Evolutionary conservation across 192 early-diverging fungal genomes (phyloP).

Genomic region (Geranomyces variabilis): DNA sequence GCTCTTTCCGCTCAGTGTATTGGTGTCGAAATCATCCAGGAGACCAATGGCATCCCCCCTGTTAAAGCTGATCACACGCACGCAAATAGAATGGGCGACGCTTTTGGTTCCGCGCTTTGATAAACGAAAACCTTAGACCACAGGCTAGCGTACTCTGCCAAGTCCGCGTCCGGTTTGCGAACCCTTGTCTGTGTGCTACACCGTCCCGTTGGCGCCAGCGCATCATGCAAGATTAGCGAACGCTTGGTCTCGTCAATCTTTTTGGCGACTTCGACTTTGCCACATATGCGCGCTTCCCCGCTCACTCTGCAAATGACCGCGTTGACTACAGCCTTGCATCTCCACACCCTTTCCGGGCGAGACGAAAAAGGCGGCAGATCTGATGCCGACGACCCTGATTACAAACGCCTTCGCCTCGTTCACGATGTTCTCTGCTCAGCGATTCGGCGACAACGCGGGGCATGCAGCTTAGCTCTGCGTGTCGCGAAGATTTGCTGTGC

Average conservation of each 20-base stretch:
- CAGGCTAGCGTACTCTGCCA: neutral
- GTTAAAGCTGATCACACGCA: neutral
- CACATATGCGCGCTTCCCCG: neutral
- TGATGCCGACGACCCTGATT: constrained; percentile 20
- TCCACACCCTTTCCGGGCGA: constrained; percentile 15
- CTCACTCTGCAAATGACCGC: constrained; percentile 1
- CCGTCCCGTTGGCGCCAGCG: no score
- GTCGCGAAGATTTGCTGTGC: neutral
- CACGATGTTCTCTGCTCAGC: neutral
- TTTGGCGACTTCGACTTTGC: constrained; percentile 11
- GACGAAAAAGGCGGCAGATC: neutral
- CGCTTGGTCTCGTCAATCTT: neutral
- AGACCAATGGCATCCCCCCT: neutral
- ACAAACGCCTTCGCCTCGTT: neutral
- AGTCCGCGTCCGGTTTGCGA: constrained; percentile 11
- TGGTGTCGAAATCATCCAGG: constrained; percentile 2
- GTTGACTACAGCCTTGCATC: constrained; percentile 14
- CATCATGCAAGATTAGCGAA: no score
- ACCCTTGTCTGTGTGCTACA: no score
- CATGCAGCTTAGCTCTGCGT: neutral
- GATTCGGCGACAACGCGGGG: constrained; percentile 3
- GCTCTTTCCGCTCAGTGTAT: constrained; percentile 12
- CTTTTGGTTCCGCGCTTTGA: constrained; percentile 9
- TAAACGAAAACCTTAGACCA: neutral
- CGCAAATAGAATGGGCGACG: constrained; percentile 20